Conservation (phyloP, 345 rosid genomes). For the Sonneratia alba region DNA sequence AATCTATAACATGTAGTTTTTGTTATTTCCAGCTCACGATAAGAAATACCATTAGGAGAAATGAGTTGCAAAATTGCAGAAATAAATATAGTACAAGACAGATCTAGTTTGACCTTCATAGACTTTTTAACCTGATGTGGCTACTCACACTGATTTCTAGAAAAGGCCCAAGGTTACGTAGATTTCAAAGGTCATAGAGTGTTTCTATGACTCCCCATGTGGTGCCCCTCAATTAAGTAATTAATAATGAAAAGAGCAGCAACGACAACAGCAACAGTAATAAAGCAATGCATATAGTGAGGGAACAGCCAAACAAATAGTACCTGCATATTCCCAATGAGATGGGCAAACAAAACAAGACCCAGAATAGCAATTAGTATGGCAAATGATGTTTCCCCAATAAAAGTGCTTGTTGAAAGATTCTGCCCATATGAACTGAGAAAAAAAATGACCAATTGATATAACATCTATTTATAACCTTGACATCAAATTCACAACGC, state of each 20-base stretch:
- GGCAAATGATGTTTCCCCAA: constrained; percentile 83
- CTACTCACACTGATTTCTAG: background rate
- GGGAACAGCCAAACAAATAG: constrained; percentile 2
- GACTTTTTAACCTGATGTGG: background rate
- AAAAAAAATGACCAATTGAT: background rate
- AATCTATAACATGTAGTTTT: background rate
- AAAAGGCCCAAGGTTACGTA: background rate
- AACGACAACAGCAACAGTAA: background rate
- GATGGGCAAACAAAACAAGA: constrained; percentile 80
- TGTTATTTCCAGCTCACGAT: background rate
- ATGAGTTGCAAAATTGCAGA: background rate
- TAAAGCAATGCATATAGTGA: background rate
- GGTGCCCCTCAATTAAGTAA: background rate
- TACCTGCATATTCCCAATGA: constrained; percentile 99
- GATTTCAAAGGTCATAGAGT: background rate
- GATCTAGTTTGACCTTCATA: background rate
- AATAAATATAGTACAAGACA: background rate
- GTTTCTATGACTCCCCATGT: background rate
- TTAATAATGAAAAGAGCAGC: background rate
- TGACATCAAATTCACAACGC: background rate
- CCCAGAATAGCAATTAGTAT: constrained; percentile 75
- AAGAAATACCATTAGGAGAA: no score
- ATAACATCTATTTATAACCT: background rate
- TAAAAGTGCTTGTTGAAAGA: constrained; percentile 66
- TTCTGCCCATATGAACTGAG: constrained; percentile 88